Evolutionary conservation across 768 basidiomycete species (phyloP).

Genomic region (Rhodotorula kratochvilovae): DNA sequence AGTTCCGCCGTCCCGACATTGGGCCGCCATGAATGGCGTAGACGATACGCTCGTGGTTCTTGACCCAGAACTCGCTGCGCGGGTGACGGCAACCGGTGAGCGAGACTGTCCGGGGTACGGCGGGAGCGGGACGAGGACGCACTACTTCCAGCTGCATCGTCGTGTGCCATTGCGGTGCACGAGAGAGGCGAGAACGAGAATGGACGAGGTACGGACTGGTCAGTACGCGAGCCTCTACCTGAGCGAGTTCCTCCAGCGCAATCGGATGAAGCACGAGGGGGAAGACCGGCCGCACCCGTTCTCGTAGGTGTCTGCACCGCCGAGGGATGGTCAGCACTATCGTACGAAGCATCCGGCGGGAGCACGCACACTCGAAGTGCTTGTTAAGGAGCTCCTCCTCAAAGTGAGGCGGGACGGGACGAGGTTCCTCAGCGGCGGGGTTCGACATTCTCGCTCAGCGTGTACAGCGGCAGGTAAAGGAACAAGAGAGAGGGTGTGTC

Average conservation of each 20-base stretch:
- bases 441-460: too few relatives aligned
- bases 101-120: background rate
- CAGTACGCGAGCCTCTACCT: too few relatives aligned
- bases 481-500: too few relatives aligned
- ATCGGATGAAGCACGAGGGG: background rate
- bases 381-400: constrained; percentile 28
- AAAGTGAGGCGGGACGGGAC: constrained; percentile 19
- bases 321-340: too few relatives aligned
- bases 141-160: too few relatives aligned
- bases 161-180: too few relatives aligned
- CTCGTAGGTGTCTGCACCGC: constrained; percentile 36
- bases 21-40: constrained; percentile 21
- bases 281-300: constrained; percentile 3
- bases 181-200: too few relatives aligned
- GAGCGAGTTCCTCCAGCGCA: background rate
- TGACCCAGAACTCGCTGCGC: constrained; percentile 27
- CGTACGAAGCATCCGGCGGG: too few relatives aligned
- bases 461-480: too few relatives aligned
- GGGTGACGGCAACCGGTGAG: too few relatives aligned
- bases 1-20: constrained; percentile 27
- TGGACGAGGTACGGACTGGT: too few relatives aligned
- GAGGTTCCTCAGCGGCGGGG: background rate
- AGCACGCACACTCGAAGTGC: constrained; percentile 28
- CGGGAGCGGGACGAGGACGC: too few relatives aligned
- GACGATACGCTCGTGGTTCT: constrained; percentile 23